Conservation (phyloP, 768 basidiomycete species). For the Russula sp. region DNA sequence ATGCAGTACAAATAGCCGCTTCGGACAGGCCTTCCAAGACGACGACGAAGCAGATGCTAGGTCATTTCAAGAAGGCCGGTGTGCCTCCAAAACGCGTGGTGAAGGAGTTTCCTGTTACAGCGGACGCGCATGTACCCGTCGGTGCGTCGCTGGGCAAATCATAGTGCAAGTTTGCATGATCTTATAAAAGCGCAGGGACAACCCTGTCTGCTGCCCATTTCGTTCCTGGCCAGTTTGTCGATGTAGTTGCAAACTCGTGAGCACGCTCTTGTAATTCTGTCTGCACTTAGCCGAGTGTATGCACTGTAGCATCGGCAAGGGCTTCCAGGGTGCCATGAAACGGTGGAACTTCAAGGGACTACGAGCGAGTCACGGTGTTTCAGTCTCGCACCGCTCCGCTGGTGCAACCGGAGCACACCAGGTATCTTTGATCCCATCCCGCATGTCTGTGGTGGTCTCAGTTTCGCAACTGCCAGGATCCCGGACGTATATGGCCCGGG, state of each 20-base stretch:
- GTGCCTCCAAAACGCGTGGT: conserved; percentile 80
- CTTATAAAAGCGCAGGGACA: conserved; percentile 51
- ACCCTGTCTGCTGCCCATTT: conserved; percentile 89
- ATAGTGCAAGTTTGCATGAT: background rate
- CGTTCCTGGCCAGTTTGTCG: conserved; percentile 94
- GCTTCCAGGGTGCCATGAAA: conserved; percentile 97
- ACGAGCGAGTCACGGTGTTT: conserved; percentile 93
- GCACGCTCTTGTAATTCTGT: conserved; percentile 30
- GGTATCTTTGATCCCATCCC: conserved; percentile 39
- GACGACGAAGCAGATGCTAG: conserved; percentile 73
- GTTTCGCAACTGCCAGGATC: conserved; percentile 54
- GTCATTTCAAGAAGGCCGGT: conserved; percentile 81
- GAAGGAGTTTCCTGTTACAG: conserved; percentile 82
- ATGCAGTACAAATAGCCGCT: conserved; percentile 92
- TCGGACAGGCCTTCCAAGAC: conserved; percentile 67
- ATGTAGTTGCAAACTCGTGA: conserved; percentile 86
- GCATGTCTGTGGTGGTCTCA: background rate
- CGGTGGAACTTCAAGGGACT: conserved; percentile 90
- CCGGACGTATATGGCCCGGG: conserved; percentile 92
- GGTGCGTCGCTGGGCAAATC: conserved; percentile 46
- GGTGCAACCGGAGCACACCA: conserved; percentile 96
- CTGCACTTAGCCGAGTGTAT: background rate
- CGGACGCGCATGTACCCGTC: conserved; percentile 84
- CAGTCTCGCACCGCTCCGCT: conserved; percentile 85
- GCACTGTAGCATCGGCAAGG: conserved; percentile 79